Base-by-base conservation (phyloP, 331 rosid genomes). In the Erythrophleum ivorense region DNA sequence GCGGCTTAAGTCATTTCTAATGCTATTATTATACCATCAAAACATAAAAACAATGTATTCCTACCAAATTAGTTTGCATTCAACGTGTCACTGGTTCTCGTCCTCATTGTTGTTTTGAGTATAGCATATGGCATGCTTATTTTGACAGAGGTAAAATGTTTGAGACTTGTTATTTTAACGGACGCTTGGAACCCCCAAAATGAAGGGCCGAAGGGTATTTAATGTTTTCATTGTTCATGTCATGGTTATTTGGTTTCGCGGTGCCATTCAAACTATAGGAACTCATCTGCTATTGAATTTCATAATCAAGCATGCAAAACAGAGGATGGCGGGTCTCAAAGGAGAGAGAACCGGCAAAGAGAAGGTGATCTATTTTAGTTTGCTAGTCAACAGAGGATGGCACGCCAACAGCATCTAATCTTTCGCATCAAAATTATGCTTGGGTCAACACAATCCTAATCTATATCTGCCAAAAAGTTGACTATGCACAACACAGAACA, bases 401-500 rank as follows among this genome's bases (percentile, higher is more conserved):
- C 70, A 14, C 19, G 70, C 70, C 33, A 34, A 63, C 45, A 41
- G 70, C 45, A 67, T 67, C 73, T 55, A 6, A 6, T 5, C 15
- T 18, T 53, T 55, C 3, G 62, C 19, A 55, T 55, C 31, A n/a
- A 55, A 55, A 18, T 55, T 55, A 18, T 21, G 64, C 34, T 21
- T 58, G 64, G 64, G 64, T 19, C 33, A 7, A 58, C 7, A 21
- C 8, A 58, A 15, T 58, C 34, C 13, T 8, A 2, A 58, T 58
- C 64, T 67, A 4, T 67, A 36, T 62, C 68, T 31, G 68, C 68
- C 16, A 67, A 18, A 67, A 67, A 41, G 73, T 67, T 41, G 34
- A 67, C n/a, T 41, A 67, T 41, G 34, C 18, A 67, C 73, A 3
- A 29, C 34, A 33, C 70, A 63, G 45, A 63, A 63, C 70, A 63